phyloP scores from a whole-genome alignment of 2,329 filamentous ascomycete genomes.

The Fusarium sp. region DNA sequence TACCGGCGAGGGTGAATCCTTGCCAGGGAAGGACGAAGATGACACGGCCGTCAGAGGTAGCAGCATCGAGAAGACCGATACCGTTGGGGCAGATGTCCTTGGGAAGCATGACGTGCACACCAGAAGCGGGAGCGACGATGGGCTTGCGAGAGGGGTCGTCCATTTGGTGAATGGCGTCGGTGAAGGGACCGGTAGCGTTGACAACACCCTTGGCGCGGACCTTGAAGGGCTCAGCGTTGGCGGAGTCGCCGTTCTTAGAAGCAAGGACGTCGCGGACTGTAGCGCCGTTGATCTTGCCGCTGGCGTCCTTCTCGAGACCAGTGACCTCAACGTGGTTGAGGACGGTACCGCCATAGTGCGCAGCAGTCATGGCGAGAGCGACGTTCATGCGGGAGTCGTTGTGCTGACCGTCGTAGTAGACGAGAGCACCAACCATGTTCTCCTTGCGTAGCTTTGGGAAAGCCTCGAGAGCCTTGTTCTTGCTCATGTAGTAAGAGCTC shows the following conservation, averaged over 20 bases:
- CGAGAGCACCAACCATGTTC: conserved; percentile 79
- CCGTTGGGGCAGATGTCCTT: conserved; percentile 82
- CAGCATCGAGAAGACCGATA: conserved; percentile 87
- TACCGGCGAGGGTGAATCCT: conserved; percentile 86
- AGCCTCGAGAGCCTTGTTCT: conserved; percentile 79
- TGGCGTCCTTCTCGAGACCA: conserved; percentile 75
- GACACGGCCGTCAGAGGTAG: conserved; percentile 81
- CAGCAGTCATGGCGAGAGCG: conserved; percentile 82
- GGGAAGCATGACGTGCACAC: conserved; percentile 85
- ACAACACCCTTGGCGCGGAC: conserved; percentile 83
- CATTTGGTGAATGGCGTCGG: conserved; percentile 83
- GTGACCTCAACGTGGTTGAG: conserved; percentile 87
- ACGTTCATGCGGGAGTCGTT: conserved; percentile 92
- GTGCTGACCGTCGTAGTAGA: conserved; percentile 89
- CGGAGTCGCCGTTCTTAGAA: conserved; percentile 67
- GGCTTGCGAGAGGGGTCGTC: conserved; percentile 76
- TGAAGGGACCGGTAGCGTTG: conserved; percentile 87
- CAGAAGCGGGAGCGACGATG: conserved; percentile 83
- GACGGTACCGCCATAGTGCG: conserved; percentile 82
- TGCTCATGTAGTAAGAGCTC: conserved; percentile 83
- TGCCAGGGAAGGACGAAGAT: conserved; percentile 92
- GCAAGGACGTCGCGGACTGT: conserved; percentile 68
- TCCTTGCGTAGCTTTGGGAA: conserved; percentile 84
- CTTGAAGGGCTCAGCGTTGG: conserved; percentile 66
- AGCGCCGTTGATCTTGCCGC: conserved; percentile 77